Evolutionary conservation across 2,329 filamentous ascomycete species (phyloP).

Genomic region (Diaporthe sp.): DNA sequence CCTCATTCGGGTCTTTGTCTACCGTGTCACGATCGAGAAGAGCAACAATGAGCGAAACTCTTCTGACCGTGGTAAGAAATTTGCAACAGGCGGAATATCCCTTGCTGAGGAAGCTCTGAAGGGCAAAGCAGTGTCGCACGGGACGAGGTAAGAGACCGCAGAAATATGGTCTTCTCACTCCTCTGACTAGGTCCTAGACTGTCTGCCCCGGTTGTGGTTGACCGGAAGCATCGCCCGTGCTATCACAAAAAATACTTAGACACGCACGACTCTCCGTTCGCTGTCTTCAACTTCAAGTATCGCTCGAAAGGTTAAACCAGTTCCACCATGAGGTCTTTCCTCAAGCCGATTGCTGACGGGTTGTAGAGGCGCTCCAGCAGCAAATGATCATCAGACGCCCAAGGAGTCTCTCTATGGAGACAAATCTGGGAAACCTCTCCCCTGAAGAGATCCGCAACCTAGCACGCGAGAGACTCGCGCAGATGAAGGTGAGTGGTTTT

Average conservation of each 20-base stretch:
- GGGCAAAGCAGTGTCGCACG: constrained; percentile 50
- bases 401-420: constrained; percentile 40
- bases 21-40: not conserved
- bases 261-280: constrained; percentile 44
- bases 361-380: constrained; percentile 47
- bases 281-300: constrained; percentile 49
- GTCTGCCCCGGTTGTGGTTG: not conserved
- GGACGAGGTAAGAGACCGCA: constrained; percentile 45
- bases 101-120: constrained; percentile 52
- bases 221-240: too few species aligned
- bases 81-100: not conserved
- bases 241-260: not conserved
- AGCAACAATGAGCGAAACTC: too few species aligned
- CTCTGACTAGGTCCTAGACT: not conserved
- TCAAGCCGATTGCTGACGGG: not conserved
- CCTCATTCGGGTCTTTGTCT: not conserved
- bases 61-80: not conserved
- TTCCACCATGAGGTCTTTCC: not conserved
- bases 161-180: not conserved
- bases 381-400: constrained; percentile 48
- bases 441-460: constrained; percentile 45
- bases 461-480: constrained; percentile 46
- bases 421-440: constrained; percentile 42
- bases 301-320: constrained; percentile 45
- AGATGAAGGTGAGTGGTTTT: constrained; percentile 43